A percentile compares a stretch with the other conserved stretches of the same genome.
Evolutionary conservation across 164 flowering plant species (phyloP).

Genomic region (Chimonanthus praecox): DNA sequence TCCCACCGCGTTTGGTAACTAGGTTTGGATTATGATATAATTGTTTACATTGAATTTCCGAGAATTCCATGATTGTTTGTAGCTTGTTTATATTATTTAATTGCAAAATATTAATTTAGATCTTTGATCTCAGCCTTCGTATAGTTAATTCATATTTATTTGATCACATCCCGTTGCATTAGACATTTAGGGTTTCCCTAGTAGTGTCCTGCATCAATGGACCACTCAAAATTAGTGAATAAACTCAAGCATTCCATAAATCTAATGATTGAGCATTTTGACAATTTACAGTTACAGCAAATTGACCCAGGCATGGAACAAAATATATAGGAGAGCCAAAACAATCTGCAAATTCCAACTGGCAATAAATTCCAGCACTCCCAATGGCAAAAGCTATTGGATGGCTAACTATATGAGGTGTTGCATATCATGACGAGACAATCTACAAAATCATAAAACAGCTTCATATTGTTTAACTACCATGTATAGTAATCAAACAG

Average conservation of each 20-base stretch:
- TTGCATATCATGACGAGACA: background rate
- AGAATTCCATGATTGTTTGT: too few relatives aligned
- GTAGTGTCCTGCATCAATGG: too few relatives aligned
- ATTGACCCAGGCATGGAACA: background rate
- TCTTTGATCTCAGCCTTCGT: too few relatives aligned
- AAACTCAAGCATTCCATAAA: background rate
- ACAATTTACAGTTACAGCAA: background rate
- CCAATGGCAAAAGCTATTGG: background rate
- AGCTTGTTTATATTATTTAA: too few relatives aligned
- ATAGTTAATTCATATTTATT: too few relatives aligned
- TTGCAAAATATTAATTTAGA: too few relatives aligned
- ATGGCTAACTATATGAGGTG: background rate
- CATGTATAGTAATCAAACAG: background rate
- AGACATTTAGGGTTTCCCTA: too few relatives aligned
- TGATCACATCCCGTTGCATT: too few relatives aligned
- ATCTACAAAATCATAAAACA: background rate
- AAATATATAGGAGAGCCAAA: background rate
- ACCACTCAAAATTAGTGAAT: background rate
- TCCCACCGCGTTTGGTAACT: too few relatives aligned
- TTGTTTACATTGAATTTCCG: too few relatives aligned
- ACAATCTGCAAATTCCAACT: background rate
- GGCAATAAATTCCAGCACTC: too few relatives aligned
- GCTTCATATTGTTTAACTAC: background rate
- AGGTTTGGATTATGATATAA: too few relatives aligned
- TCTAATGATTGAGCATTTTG: background rate